Percentiles rank a stretch among this genome's conserved stretches.
These are phyloP conservation scores for Trametes hirsuta DNA, from an alignment of 1,284 basidiomycete genomes.

Conservation along the genomic window DNA sequence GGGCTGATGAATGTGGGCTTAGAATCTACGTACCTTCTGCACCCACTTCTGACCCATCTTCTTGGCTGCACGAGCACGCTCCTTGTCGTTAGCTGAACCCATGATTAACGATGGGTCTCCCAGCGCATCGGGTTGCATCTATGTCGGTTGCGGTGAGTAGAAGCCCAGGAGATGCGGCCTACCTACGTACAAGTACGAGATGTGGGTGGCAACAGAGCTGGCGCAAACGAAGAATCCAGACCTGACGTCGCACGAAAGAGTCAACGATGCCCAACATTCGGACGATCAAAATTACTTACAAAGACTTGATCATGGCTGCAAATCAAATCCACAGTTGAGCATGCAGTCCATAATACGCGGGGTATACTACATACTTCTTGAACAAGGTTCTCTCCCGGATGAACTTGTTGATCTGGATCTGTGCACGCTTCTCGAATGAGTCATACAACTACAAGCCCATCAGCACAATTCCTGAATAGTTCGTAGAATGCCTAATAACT, in stretches of 20 bases:
- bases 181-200: conserved; percentile 54
- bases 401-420: conserved; percentile 59
- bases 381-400: conserved; percentile 57
- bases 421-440: conserved; percentile 56
- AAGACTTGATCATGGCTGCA: conserved; percentile 17
- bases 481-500: conserved; percentile 13
- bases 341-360: neutral
- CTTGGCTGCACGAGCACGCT: conserved; percentile 56
- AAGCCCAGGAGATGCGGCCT: neutral
- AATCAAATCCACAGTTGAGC: neutral
- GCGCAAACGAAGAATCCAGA: conserved; percentile 68
- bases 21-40: conserved; percentile 41
- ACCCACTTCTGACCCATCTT: conserved; percentile 61
- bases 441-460: conserved; percentile 54
- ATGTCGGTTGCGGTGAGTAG: neutral
- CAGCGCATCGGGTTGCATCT: conserved; percentile 47
- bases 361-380: conserved; percentile 55
- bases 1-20: neutral
- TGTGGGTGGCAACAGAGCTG: conserved; percentile 70
- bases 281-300: neutral
- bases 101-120: conserved; percentile 55
- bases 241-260: conserved; percentile 35
- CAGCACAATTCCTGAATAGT: neutral
- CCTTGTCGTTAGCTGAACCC: conserved; percentile 47
- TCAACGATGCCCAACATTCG: neutral